Conservation (phyloP, 306 rosid species). For the Begonia peltatifolia region DNA sequence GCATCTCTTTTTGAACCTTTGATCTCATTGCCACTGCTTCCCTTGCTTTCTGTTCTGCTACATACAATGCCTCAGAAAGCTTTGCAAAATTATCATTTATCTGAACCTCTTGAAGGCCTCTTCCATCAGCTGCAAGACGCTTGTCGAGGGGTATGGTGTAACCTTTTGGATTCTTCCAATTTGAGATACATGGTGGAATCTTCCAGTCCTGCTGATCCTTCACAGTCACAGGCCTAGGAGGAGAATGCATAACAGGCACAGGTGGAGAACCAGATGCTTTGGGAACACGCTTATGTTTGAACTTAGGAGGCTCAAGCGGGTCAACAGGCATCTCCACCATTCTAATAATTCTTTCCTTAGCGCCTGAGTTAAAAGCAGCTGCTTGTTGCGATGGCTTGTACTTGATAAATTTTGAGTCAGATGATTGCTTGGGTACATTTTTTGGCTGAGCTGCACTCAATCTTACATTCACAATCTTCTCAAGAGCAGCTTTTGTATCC, state of each 20-base stretch:
- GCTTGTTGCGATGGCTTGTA: conserved; percentile 81
- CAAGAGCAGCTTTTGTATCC: conserved; percentile 73
- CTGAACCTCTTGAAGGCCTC: conserved; percentile 86
- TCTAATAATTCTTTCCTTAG: conserved; percentile 75
- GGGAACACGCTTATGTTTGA: conserved; percentile 88
- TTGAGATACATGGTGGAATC: conserved; percentile 87
- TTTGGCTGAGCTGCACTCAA: conserved; percentile 80
- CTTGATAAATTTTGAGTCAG: conserved; percentile 65
- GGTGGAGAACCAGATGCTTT: conserved; percentile 86
- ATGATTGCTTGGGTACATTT: conserved; percentile 58
- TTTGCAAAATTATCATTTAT: conserved; percentile 77
- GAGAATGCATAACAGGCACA: conserved; percentile 86
- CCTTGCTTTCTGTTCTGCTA: conserved; percentile 87
- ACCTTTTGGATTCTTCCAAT: conserved; percentile 96
- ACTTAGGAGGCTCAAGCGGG: conserved; percentile 88
- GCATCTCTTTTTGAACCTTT: conserved; percentile 83
- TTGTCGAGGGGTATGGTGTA: conserved; percentile 82
- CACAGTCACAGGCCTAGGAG: conserved; percentile 80
- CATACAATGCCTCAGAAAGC: conserved; percentile 75
- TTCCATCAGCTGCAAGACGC: conserved; percentile 80
- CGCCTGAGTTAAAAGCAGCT: conserved; percentile 73
- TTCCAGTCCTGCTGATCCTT: conserved; percentile 96
- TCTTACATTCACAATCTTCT: conserved; percentile 74
- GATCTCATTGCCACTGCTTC: conserved; percentile 86
- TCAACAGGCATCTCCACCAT: conserved; percentile 92